phyloP scores from a whole-genome alignment of 2,329 filamentous ascomycete species.

The Incumbomyces delicatus region DNA sequence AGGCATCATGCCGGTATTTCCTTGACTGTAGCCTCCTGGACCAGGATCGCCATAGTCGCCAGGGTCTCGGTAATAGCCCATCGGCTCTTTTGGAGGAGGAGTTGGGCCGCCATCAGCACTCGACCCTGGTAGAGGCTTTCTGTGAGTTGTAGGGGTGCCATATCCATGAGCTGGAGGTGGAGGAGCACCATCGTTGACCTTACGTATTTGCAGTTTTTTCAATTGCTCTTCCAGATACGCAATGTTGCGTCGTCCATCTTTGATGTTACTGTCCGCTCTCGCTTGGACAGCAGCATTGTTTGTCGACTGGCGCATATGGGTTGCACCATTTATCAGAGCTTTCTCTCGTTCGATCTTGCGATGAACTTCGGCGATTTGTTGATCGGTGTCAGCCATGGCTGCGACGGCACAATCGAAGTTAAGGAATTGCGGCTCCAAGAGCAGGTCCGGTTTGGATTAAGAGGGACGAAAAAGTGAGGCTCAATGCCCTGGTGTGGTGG shows the following conservation, averaged over 20 bases:
- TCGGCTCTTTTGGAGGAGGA: constrained; percentile 65
- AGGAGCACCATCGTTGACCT: constrained; percentile 51
- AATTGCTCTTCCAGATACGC: constrained; percentile 92
- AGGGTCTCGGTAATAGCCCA: constrained; percentile 44
- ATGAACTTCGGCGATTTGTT: constrained; percentile 67
- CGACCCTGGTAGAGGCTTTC: constrained; percentile 2
- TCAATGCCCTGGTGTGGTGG: not conserved
- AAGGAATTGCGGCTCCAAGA: not conserved
- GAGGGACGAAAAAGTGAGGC: not conserved
- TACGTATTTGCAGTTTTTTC: constrained; percentile 75
- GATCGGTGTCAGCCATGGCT: constrained; percentile 51
- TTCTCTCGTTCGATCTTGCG: constrained; percentile 98
- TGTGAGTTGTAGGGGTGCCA: constrained; percentile 3
- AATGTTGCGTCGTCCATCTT: constrained; percentile 85
- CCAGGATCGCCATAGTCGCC: constrained; percentile 53
- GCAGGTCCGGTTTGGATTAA: not conserved
- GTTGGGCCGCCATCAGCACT: constrained; percentile 40
- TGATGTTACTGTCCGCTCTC: constrained; percentile 84
- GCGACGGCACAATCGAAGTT: constrained; percentile 12
- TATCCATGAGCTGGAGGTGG: constrained; percentile 36
- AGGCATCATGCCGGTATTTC: constrained; percentile 66
- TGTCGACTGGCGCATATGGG: constrained; percentile 89
- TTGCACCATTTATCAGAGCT: constrained; percentile 86
- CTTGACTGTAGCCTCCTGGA: constrained; percentile 46
- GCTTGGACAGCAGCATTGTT: constrained; percentile 87